Evolutionary conservation across 2,329 filamentous ascomycete species (phyloP), one percentile per base, ranked within the genome.

Genomic region (Colletotrichum viniferum): DNA sequence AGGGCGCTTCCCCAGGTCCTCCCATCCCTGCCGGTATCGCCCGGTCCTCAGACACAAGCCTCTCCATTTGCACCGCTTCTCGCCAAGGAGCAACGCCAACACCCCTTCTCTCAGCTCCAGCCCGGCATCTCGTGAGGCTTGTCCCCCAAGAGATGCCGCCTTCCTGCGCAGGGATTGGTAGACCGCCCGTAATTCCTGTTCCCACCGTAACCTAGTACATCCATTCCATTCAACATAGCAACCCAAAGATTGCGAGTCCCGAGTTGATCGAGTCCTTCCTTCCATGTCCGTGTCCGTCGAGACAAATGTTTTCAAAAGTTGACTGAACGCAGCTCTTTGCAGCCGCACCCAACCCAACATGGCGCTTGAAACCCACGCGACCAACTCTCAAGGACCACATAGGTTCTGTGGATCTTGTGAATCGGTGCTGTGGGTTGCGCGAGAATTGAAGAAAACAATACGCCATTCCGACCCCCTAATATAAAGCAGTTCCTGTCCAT

Each of bases 131-230:
- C 36, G 12, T 13, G 43, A 52, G 43, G 12, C 5, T n/a, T 34
- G n/a, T 5, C 10, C 18, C 38, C 30, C 28, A 30, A 32, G 26
- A 74, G 38, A 72, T 56, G 24, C 69, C 69, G 55, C 8, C 14
- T 34, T 43, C 69, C 69, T 67, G 56, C 73, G 69, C 73, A 74
- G 55, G 26, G 55, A 72, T 60, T 58, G 12, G 43, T 14, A 43
- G 30, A 30, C 38, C 38, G 24, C 61, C 66, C 38, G 4, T 16
- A 3, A 6, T 63, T 32, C 55, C 7, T 61, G 34, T 63, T 4
- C 43, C 38, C 26, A 34, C 30, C 61, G 13, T 24, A 7, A 48
- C 34, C 36, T 65, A 30, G 7, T 52, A 52, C 62, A 65, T 62
- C 26, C 58, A 21, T 52, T 30, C 30, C 34, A 18, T 18, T 48